A percentile compares a stretch with the other conserved stretches of the same genome.
Evolutionary conservation across 2,329 filamentous ascomycete genomes (phyloP).

Genomic region (Trichoderma sp.): DNA sequence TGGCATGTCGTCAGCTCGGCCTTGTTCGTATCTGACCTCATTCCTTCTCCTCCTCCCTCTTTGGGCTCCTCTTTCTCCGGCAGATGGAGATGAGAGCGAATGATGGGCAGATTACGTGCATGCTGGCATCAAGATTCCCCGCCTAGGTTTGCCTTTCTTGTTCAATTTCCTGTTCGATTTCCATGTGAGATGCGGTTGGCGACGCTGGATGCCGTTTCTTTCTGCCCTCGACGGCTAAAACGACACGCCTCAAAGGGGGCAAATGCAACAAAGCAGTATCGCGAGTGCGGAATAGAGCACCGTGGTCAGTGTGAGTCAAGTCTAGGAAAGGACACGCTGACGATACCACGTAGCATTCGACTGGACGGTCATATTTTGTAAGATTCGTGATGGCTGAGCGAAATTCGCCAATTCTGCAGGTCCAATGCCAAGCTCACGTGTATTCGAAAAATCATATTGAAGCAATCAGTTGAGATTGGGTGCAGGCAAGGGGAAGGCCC

Average conservation of each 20-base stretch:
- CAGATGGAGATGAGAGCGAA: neutral
- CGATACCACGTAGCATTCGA: neutral
- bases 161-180: no score
- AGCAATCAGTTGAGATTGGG: neutral
- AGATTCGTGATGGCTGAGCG: neutral
- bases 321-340: no score
- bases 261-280: no score
- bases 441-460: no score
- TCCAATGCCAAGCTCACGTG: neutral
- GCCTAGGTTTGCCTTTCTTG: no score
- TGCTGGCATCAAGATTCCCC: neutral
- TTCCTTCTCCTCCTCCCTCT: neutral
- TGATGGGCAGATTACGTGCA: neutral
- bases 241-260: no score
- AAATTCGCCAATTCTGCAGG: neutral
- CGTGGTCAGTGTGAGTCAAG: no score
- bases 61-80: neutral
- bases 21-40: slow-evolving; percentile 6
- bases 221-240: no score
- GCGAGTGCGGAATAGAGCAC: no score
- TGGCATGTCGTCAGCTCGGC: slow-evolving; percentile 13
- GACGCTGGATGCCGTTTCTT: no score
- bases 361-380: neutral
- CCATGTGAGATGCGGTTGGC: no score
- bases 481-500: neutral